Percentiles rank a stretch among this genome's conserved stretches.
phyloP scores from a whole-genome alignment of 441 rosid species.

The Adansonia rubrostipa region DNA sequence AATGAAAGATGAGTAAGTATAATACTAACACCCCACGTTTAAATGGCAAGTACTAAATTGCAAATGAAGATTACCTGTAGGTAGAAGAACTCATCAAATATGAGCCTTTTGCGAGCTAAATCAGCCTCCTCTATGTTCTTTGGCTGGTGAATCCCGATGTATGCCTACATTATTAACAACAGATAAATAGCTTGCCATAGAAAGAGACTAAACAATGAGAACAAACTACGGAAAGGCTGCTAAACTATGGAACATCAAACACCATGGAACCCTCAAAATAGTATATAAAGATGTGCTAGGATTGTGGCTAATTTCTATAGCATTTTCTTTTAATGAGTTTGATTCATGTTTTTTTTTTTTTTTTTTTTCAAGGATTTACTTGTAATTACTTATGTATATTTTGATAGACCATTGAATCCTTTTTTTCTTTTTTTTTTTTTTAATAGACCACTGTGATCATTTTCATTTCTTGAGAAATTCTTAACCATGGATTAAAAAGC shows the following conservation, averaged over 20 bases:
- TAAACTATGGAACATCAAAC: not conserved
- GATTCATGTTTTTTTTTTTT: not conserved
- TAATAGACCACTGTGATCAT: not conserved
- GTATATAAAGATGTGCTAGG: not conserved
- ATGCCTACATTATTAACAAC: conserved; percentile 64
- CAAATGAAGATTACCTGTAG: conserved; percentile 65
- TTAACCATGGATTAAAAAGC: not conserved
- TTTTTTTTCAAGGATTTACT: not conserved
- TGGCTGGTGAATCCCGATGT: conserved; percentile 85
- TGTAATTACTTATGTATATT: not conserved
- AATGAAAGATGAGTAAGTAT: conserved; percentile 10
- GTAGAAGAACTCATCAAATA: conserved; percentile 95
- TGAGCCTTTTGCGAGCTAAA: conserved; percentile 92
- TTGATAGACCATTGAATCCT: not conserved
- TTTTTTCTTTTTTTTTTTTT: not conserved
- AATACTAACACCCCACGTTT: conserved; percentile 15
- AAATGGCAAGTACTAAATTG: conserved; percentile 13
- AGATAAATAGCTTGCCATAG: conserved; percentile 21
- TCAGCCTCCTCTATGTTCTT: conserved; percentile 82
- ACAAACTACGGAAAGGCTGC: conserved; percentile 2
- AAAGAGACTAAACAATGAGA: conserved; percentile 24
- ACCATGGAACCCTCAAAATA: not conserved
- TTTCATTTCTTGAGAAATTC: conserved; percentile 6
- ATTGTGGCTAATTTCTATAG: conserved; percentile 2
- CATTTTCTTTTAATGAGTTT: not conserved